Conservation (phyloP, 1,284 basidiomycete genomes). For the Termitomyces sp. region DNA sequence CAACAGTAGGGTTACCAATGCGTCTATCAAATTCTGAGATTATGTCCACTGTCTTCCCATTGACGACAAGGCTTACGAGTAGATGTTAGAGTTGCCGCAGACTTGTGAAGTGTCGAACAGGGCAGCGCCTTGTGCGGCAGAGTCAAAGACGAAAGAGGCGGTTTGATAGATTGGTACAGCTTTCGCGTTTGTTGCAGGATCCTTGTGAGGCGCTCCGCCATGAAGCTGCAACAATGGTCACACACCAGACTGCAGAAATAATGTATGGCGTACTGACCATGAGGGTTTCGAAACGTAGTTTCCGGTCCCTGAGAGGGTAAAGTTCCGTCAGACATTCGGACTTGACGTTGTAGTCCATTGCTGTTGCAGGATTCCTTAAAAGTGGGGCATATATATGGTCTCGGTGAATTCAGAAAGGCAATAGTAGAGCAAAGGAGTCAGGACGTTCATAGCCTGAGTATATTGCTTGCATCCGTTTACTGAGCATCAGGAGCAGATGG, state of each 20-base stretch:
- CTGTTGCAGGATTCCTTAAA: neutral
- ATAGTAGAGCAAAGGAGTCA: neutral
- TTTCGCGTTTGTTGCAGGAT: constrained; percentile 16
- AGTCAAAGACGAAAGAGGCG: constrained; percentile 15
- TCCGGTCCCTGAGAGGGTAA: constrained; percentile 8
- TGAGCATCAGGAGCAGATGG: neutral
- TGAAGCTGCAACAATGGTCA: constrained; percentile 7
- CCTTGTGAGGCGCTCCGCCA: constrained; percentile 13
- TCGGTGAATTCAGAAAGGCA: neutral
- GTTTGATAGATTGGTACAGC: constrained; percentile 16
- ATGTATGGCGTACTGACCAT: constrained; percentile 1
- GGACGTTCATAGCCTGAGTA: neutral
- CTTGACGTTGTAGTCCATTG: constrained; percentile 14
- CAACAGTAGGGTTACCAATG: constrained; percentile 16
- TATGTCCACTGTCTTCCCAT: neutral
- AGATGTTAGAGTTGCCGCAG: constrained; percentile 10
- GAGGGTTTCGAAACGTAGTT: constrained; percentile 14
- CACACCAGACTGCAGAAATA: neutral
- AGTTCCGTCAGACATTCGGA: neutral
- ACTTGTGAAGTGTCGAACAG: constrained; percentile 7
- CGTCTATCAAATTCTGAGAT: neutral
- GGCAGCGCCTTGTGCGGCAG: constrained; percentile 12
- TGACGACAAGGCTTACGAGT: constrained; percentile 2
- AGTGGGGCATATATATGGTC: neutral
- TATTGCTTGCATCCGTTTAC: neutral